Evolutionary conservation across 2,329 filamentous ascomycete genomes (phyloP), one percentile per base, ranked within the genome.

Genomic region (Boeremia lycopersici): DNA sequence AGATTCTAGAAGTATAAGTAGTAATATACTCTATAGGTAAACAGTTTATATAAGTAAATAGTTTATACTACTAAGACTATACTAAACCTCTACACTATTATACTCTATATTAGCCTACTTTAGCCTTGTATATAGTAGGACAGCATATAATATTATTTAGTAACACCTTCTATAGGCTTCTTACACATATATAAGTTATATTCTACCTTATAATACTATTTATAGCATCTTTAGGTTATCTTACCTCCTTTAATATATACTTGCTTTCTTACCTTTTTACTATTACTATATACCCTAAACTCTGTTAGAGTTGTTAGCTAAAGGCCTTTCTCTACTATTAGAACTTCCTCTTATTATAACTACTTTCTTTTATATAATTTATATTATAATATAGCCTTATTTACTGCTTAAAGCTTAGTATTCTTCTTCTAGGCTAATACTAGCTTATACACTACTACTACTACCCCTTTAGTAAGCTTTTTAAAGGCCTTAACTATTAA

Each of bases 231-330:
- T 43, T 31, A 43, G 15, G 7, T 12, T 9, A 6, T 8, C 9
- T 31, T 41, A 26, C 28, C 10, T 23, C 5, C 10, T 43, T 35
- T 35, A 45, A 12, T 33, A 12, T 11, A 19, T 15, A 26, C 19
- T 11, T 28, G 6, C 42, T 45, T 45, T n/a, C 28, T 45, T 35
- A 15, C 13, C 17, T 38, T 47, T 25, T 47, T 47, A 12, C 33
- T 39, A 47, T 47, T 39, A 47, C 33, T 39, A 47, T 11, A 11
- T 9, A 15, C 34, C 1, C 44, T 39, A 31, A 47, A 47, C 44
- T 47, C n/a, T 7, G 13, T 47, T 39, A 47, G 26, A 39, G 44
- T 13, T 11, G 23, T 30, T 47, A 39, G n/a, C 2, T 30, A 30
- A 2, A 10, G 2, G 9, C 25, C 25, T 7, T 47, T 12, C 7